phyloP scores from a whole-genome alignment of 2,329 filamentous ascomycete genomes.

The Pezicula carpinea region DNA sequence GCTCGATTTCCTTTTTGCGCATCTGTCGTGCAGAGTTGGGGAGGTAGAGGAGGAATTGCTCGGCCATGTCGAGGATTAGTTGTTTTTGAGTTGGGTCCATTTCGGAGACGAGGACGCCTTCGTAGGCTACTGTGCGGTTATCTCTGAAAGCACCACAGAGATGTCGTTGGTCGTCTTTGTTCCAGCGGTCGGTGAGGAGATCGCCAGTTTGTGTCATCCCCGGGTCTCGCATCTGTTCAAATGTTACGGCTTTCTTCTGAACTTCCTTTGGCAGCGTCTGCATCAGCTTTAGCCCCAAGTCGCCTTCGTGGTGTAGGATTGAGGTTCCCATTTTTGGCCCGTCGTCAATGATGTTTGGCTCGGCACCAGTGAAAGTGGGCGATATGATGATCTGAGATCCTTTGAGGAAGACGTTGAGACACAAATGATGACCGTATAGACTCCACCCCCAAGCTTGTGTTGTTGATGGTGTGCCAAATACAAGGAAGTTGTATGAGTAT shows the following conservation, averaged over 20 bases:
- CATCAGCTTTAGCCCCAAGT: conserved; percentile 5
- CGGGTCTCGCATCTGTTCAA: conserved; percentile 55
- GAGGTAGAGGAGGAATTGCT: conserved; percentile 57
- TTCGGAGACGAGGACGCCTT: conserved; percentile 53
- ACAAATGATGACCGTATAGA: conserved; percentile 71
- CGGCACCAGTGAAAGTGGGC: conserved; percentile 74
- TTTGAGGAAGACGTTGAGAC: conserved; percentile 65
- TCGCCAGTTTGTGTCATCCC: conserved; percentile 51
- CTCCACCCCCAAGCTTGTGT: conserved; percentile 11
- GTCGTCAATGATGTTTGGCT: conserved; percentile 51
- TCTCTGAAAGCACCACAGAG: conserved; percentile 72
- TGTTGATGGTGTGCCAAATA: conserved; percentile 11
- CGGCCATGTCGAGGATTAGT: conserved; percentile 48
- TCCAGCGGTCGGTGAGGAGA: conserved; percentile 56
- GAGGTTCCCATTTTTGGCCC: conserved; percentile 6
- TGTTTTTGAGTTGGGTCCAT: conserved; percentile 39
- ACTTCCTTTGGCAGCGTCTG: conserved; percentile 6
- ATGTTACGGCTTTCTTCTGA: conserved; percentile 39
- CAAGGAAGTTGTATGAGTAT: conserved; percentile 12
- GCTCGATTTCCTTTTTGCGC: conserved; percentile 47
- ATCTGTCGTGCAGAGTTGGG: conserved; percentile 48
- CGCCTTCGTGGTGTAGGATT: conserved; percentile 31
- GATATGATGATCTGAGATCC: conserved; percentile 59
- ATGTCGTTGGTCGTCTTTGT: conserved; percentile 73
- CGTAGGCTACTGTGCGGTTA: conserved; percentile 64